Percentiles rank a stretch among this genome's conserved stretches.
phyloP scores from a whole-genome alignment of 129 eudicot genomes.

The Pseudognaphalium luteoalbum region DNA sequence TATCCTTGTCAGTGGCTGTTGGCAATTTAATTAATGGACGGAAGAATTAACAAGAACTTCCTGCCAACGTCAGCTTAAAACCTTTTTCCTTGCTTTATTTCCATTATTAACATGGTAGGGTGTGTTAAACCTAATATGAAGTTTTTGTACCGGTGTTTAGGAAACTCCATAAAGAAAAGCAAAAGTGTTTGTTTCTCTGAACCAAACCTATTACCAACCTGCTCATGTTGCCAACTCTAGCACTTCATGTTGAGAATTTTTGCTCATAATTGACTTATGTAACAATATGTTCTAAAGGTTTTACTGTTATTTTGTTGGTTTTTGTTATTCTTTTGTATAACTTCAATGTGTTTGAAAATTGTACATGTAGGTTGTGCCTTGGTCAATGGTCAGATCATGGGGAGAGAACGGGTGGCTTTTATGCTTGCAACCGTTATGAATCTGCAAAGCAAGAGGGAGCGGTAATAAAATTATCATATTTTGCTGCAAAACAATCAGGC shows the following conservation, averaged over 20 bases:
- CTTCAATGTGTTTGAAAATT: not conserved
- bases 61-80: too few species aligned
- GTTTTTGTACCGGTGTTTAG: too few species aligned
- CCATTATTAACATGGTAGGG: too few species aligned
- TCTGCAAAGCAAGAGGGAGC: slow-evolving; percentile 84
- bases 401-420: slow-evolving; percentile 99
- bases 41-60: too few species aligned
- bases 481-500: not conserved
- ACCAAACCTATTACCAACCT: not conserved
- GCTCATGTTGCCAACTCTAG: not conserved
- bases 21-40: not conserved
- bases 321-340: not conserved
- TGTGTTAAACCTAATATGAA: too few species aligned
- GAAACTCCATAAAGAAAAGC: not conserved
- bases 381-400: slow-evolving; percentile 99
- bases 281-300: not conserved
- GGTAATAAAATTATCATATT: slow-evolving; percentile 42
- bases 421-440: slow-evolving; percentile 88
- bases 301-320: not conserved
- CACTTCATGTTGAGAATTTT: not conserved
- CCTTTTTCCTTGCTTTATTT: too few species aligned
- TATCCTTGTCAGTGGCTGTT: not conserved
- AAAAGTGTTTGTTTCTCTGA: not conserved
- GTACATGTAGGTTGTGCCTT: slow-evolving; percentile 75
- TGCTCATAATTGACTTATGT: not conserved